These are phyloP conservation scores for Alternaria consortialis DNA, from an alignment of 2,329 filamentous ascomycete species.

Conservation along the genomic window DNA sequence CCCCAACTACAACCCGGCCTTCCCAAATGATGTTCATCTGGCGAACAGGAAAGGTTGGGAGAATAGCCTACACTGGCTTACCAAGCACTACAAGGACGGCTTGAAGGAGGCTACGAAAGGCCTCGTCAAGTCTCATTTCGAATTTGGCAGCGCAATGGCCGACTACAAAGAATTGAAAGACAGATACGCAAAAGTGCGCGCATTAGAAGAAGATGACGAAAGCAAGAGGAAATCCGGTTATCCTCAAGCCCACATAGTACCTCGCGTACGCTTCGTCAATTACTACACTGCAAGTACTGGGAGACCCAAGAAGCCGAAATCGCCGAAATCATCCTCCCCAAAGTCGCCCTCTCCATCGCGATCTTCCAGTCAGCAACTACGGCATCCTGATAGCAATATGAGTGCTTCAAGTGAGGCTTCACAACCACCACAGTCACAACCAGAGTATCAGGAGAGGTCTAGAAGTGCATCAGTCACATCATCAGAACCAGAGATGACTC, in stretches of 20 bases:
- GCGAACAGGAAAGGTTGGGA: slow-evolving; percentile 74
- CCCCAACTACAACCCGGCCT: slow-evolving; percentile 79
- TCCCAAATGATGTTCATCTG: slow-evolving; percentile 76
- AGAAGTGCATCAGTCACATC: slow-evolving; percentile 19
- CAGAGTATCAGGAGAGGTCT: slow-evolving; percentile 10
- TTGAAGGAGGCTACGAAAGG: slow-evolving; percentile 74
- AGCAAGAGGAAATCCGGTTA: slow-evolving; percentile 41
- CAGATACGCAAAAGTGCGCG: slow-evolving; percentile 74
- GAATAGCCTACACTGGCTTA: slow-evolving; percentile 76
- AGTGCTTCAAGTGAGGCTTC: neutral
- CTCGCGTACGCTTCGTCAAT: slow-evolving; percentile 80
- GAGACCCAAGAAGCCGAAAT: slow-evolving; percentile 62
- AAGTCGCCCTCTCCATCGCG: slow-evolving; percentile 36
- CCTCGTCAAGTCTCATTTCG: slow-evolving; percentile 80
- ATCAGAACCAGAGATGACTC: slow-evolving; percentile 25
- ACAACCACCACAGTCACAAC: neutral
- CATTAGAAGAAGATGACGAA: slow-evolving; percentile 74
- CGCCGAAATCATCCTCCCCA: slow-evolving; percentile 52
- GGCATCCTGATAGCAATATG: slow-evolving; percentile 11
- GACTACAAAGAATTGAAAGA: slow-evolving; percentile 75
- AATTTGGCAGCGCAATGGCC: slow-evolving; percentile 82
- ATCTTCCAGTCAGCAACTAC: slow-evolving; percentile 17
- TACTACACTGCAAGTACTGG: slow-evolving; percentile 91
- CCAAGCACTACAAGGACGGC: slow-evolving; percentile 78
- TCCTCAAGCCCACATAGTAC: slow-evolving; percentile 46